Evolutionary conservation across 306 rosid species (phyloP), one percentile per base, ranked within the genome.

Genomic region (Vicia faba): DNA sequence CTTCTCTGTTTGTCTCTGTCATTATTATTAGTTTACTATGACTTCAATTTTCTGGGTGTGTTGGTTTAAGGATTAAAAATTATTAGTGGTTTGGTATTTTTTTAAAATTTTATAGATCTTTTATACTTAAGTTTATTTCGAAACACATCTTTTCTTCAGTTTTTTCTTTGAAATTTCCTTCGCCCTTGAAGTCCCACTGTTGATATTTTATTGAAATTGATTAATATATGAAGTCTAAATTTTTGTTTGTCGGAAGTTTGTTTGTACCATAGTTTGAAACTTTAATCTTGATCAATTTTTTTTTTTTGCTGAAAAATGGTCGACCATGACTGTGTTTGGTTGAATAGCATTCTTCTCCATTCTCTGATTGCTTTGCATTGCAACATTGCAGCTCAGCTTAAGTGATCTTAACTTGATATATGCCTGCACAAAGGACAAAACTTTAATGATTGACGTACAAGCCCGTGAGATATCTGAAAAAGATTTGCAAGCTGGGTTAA

Each of bases 371-470:
- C 26, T 45, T 39, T 48, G 55, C 44, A 10, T 78, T 35, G 60
- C 58, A 76, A n/a, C 29, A 23, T 66, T 85, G 84, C 95, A 93
- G 99, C 88, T 93, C 59, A 79, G 76, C 71, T 65, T 90, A 70
- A 93, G 99, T 69, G 97, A 93, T 83, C 97, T 90, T 67, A 93
- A 93, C 80, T 81, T 93, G 85, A 75, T 93, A 57, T 93, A 93
- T 85, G 99, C 99, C 54, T 88, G 97, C 70, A 88, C 97, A 26
- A 86, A 78, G 84, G 99, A 93, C 72, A 90, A 90, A 75, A 93
- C 98, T 11, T 81, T 93, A 75, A 93, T 93, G 98, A 93, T 93
- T 75, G 98, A 90, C 40, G 97, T 93, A 72, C 96, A 93, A 88
- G 96, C 99, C 71, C 85, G 95, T 43, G 96, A 85, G 84, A 90